Percentiles rank a stretch among this genome's conserved stretches.
Evolutionary conservation across 192 early-diverging fungal genomes (phyloP).

Genomic region (Coemansia sp.): DNA sequence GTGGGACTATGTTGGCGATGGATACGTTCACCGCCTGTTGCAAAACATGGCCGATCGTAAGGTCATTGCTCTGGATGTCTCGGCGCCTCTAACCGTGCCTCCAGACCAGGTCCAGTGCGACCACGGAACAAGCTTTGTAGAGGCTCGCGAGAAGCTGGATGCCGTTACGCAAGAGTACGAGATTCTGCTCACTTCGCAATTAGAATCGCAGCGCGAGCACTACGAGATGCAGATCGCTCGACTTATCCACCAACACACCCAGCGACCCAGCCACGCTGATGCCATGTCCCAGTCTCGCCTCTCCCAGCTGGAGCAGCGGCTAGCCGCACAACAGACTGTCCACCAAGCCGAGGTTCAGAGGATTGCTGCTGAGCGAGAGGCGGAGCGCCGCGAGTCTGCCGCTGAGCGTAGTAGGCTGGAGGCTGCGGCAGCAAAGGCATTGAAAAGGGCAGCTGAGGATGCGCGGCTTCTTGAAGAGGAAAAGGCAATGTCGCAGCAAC

Average conservation of each 20-base stretch:
- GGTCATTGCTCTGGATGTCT: conserved; percentile 76
- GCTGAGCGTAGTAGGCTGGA: conserved; percentile 52
- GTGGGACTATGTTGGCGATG: conserved; percentile 98
- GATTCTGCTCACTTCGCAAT: conserved; percentile 74
- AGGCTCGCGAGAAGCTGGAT: conserved; percentile 69
- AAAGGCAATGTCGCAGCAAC: conserved; percentile 36
- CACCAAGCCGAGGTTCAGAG: conserved; percentile 18
- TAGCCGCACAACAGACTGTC: conserved; percentile 5
- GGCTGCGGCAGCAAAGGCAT: conserved; percentile 54
- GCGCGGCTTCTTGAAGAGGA: conserved; percentile 60
- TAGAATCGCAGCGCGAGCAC: conserved; percentile 84
- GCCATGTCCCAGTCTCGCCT: conserved; percentile 10
- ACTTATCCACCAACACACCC: conserved; percentile 59
- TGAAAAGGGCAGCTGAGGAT: conserved; percentile 72
- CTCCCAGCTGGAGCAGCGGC: conserved; percentile 34
- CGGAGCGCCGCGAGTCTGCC: conserved; percentile 44
- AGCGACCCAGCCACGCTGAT: conserved; percentile 41
- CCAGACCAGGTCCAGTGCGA: background rate
- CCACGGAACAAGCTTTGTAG: conserved; percentile 19
- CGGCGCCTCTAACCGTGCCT: background rate
- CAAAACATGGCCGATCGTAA: conserved; percentile 92
- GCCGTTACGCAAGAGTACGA: conserved; percentile 78
- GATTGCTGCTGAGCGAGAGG: conserved; percentile 29
- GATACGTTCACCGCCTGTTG: conserved; percentile 91
- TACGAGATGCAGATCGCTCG: conserved; percentile 71